Base-by-base conservation (phyloP, 129 eudicot genomes). In the Glebionis coronaria region DNA sequence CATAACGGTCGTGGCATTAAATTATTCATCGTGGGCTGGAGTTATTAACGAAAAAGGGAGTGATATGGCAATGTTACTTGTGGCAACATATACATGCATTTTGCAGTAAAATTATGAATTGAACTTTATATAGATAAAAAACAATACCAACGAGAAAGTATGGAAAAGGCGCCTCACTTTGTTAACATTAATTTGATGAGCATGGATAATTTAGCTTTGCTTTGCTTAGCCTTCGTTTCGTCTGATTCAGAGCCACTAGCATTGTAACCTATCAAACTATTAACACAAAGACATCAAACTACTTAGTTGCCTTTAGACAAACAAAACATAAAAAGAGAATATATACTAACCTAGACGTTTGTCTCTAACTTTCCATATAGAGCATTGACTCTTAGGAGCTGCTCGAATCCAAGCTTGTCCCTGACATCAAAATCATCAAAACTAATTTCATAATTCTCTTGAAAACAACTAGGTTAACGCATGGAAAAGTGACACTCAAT, bases 321-420 rank as follows among this genome's bases (percentile, higher is more conserved):
- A 10, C 4, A 56, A 9, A 20, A 47, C 29, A 58, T 11, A 65
- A 4, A 19, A 60, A 27, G 1, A 9, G 4, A 28, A 2, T 29
- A 44, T 0, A 71, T 16, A 25, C 21, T 2, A 71, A 76, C 80
- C 80, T 76, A 75, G 80, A n/a, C 56, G 80, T 69, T 76, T 76
- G 61, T 76, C 75, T 25, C 75, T 75, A 53, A 76, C 75, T 61
- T 70, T 68, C 80, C 75, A 68, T 13, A 68, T 75, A 9, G 80
- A 68, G 65, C 80, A 68, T 11, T 75, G 75, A 61, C 75, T 76
- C 52, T 75, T 56, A 0, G 80, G 68, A 42, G 80, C 80, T 28
- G 71, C 82, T 31, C 56, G 65, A 63, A 88, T 85, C 97, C 97
- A 91, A 55, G 87, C 84, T 56, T 69, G 81, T 42, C 94, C 97